phyloP scores from a whole-genome alignment of 441 rosid species.

The Populus hybrid region DNA sequence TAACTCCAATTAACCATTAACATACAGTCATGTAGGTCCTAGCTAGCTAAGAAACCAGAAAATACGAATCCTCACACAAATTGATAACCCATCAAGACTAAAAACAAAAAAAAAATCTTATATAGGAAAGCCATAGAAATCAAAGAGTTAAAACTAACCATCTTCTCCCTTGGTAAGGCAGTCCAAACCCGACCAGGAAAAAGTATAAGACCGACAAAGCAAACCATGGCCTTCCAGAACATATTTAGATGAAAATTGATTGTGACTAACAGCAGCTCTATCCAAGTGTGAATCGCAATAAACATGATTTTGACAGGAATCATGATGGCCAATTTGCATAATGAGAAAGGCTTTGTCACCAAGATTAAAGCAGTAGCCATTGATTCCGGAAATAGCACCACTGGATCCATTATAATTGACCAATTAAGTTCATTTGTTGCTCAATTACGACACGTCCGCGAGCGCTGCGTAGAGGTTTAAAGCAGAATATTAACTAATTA shows the following conservation, averaged over 20 bases:
- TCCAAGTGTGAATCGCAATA: conserved; percentile 43
- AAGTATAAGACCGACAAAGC: conserved; percentile 42
- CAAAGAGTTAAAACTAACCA: conserved; percentile 44
- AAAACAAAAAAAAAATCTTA: background rate
- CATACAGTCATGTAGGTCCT: background rate
- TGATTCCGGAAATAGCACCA: conserved; percentile 28
- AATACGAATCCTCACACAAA: background rate
- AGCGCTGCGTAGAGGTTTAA: conserved; percentile 6
- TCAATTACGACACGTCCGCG: conserved; percentile 13
- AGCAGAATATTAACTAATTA: background rate
- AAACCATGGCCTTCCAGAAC: conserved; percentile 44
- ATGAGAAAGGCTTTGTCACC: conserved; percentile 40
- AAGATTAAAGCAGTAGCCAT: conserved; percentile 26
- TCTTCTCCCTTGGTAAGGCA: conserved; percentile 57
- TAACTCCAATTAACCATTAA: background rate
- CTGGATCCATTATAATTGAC: conserved; percentile 24
- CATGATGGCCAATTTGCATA: conserved; percentile 35
- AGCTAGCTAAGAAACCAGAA: background rate
- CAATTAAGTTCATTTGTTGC: conserved; percentile 8
- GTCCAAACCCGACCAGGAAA: conserved; percentile 57
- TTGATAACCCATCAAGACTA: background rate
- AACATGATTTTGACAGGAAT: conserved; percentile 42
- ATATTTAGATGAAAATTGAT: conserved; percentile 44
- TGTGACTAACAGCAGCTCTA: conserved; percentile 45
- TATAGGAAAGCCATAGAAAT: background rate